Evolutionary conservation across 1,139 yeast genomes (phyloP).

Genomic region (Geotrichum reessii): DNA sequence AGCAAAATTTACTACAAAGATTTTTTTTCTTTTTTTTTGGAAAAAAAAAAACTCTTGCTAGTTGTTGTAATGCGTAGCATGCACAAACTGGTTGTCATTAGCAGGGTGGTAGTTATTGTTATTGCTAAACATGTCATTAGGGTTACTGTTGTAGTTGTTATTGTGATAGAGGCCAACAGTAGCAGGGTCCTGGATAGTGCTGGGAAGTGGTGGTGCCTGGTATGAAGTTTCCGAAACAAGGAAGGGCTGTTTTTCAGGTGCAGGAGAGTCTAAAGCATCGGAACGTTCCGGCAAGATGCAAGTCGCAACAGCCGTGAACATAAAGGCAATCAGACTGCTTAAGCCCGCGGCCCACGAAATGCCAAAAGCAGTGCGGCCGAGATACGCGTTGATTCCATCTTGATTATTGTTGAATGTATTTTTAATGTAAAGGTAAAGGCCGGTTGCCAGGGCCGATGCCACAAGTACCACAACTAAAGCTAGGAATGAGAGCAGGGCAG

Average conservation of each 20-base stretch:
- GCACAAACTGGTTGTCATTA: slow-evolving; percentile 9
- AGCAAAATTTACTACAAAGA: background rate
- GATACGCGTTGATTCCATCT: background rate
- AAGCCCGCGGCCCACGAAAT: slow-evolving; percentile 13
- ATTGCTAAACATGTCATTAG: slow-evolving; percentile 6
- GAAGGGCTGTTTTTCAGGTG: slow-evolving; percentile 11
- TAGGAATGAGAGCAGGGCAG: slow-evolving; percentile 7
- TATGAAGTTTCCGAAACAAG: background rate
- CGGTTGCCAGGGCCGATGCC: slow-evolving; percentile 10
- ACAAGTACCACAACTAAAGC: slow-evolving; percentile 3
- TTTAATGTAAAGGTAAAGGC: slow-evolving; percentile 10
- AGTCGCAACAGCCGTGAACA: background rate
- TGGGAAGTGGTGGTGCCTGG: background rate
- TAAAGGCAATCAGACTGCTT: slow-evolving; percentile 8
- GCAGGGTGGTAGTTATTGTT: background rate
- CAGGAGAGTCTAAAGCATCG: background rate
- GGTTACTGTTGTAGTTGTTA: background rate
- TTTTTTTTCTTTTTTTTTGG: background rate
- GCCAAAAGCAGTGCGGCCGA: slow-evolving; percentile 7
- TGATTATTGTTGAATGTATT: background rate
- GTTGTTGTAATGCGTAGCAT: slow-evolving; percentile 8
- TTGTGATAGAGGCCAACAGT: background rate
- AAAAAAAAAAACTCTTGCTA: too few relatives aligned
- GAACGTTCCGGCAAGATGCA: background rate
- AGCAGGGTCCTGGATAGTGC: background rate